phyloP scores from a whole-genome alignment of 2,329 filamentous ascomycete species.

The Alternaria triticina region DNA sequence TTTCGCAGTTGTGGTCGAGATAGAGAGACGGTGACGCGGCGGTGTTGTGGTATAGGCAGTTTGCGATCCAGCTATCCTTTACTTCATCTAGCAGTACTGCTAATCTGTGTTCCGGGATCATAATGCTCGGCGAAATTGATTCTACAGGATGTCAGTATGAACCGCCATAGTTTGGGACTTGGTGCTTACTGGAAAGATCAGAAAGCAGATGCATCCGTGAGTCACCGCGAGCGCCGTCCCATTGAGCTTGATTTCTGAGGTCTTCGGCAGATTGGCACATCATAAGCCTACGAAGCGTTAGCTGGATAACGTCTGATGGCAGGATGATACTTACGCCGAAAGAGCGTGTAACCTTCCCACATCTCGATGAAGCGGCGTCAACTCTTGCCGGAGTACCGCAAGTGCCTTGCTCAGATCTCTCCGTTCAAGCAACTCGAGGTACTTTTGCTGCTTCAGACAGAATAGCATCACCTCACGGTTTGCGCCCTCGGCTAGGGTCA shows the following conservation, averaged over 20 bases:
- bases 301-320: conserved; percentile 3
- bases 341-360: conserved; percentile 78
- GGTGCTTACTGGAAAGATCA: conserved; percentile 76
- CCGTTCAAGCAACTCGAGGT: conserved; percentile 83
- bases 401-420: conserved; percentile 76
- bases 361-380: conserved; percentile 85
- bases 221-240: conserved; percentile 80
- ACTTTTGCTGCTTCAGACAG: conserved; percentile 90
- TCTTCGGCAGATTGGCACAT: conserved; percentile 86
- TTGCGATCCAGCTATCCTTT: conserved; percentile 81
- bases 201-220: conserved; percentile 79
- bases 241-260: conserved; percentile 75
- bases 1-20: conserved; percentile 84
- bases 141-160: conserved; percentile 55
- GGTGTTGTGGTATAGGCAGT: conserved; percentile 89
- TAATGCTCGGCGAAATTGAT: conserved; percentile 93
- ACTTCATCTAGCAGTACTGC: conserved; percentile 81
- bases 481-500: conserved; percentile 77
- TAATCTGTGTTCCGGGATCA: conserved; percentile 92
- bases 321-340: conserved; percentile 63
- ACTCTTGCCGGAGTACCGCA: conserved; percentile 81
- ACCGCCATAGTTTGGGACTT: not conserved
- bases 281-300: conserved; percentile 66
- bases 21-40: conserved; percentile 81
- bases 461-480: conserved; percentile 84